These are phyloP conservation scores for Melocanna baccifera DNA, from an alignment of 176 grass and related monocot genomes.

Conservation along the genomic window DNA sequence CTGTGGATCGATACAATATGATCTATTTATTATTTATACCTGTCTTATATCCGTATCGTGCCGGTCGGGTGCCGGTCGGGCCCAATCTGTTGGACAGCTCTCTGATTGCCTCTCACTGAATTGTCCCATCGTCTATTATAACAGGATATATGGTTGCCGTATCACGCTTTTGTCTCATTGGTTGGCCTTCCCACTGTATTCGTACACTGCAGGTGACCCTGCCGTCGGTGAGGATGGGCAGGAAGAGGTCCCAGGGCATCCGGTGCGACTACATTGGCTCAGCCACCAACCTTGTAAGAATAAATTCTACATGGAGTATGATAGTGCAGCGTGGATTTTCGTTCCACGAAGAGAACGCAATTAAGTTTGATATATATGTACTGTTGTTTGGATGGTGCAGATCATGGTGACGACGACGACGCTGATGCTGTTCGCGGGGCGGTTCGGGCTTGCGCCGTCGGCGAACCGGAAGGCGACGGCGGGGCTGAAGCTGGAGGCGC, in stretches of 20 bases:
- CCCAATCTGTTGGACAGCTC: no score
- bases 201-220: conserved; percentile 23
- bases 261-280: conserved; percentile 94
- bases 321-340: background rate
- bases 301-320: background rate
- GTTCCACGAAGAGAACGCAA: background rate
- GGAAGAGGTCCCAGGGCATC: conserved; percentile 54
- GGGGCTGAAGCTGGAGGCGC: conserved; percentile 82
- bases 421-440: conserved; percentile 90
- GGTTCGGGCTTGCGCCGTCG: conserved; percentile 95
- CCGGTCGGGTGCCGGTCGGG: no score
- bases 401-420: conserved; percentile 91
- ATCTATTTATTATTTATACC: no score
- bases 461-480: conserved; percentile 89
- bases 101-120: no score
- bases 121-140: no score
- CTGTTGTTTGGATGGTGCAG: conserved; percentile 18
- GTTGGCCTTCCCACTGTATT: background rate
- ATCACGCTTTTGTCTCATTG: background rate
- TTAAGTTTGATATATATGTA: background rate
- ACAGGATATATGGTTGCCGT: background rate
- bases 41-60: no score
- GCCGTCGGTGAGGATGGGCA: conserved; percentile 37
- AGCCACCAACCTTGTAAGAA: conserved; percentile 69
- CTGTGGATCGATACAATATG: no score